Base-by-base conservation (phyloP, 805 yeast species). In the Sugiyamaella qingdaonensis region DNA sequence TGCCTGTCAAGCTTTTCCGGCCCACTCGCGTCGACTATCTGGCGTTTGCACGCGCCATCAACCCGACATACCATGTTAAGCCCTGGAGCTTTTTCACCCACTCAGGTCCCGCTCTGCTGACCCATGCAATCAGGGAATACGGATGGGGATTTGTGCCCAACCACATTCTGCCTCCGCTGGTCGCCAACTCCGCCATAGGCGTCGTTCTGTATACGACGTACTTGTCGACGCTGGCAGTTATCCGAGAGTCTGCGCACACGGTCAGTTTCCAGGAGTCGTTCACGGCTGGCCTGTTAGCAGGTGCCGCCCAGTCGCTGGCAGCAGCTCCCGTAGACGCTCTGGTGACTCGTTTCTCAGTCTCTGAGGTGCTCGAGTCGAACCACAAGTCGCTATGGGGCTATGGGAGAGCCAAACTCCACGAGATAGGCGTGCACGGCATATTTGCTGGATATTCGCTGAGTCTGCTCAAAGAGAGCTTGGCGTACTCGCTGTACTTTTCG, bases 291-390 rank as follows among this genome's bases (percentile, higher is more conserved):
- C 81, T 84, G 52, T 58, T 88, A 0, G 97, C 97, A 0, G 97
- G 97, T 1, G 81, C 85, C 0, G 81, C 83, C 21, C 96, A 94
- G 61, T 86, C 95, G n/a, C 70, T 88, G 14, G 91, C 88, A 0
- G 96, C 96, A 1, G 92, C 97, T 1, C 98, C 98, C 0, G 76
- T 92, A 3, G 97, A 92, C 69, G 96, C 97, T 7, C 81, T 92
- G 2, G 86, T 85, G 63, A 81, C 95, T 1, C 76, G 97, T 59
- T 87, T 91, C 58, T 77, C 83, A 1, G 84, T 88, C 4, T 79
- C 85, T 10, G 96, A 89, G 59, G 70, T 91, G 50, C 68, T 88
- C 13, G 77, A 78, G 49, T 86, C 89, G 5, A 75, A 77, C 32
- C 84, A 86, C 67, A 79, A 79, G 54, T 85, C 85, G 54, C 67